phyloP scores from a whole-genome alignment of 768 basidiomycete genomes.

The Tubosaeta sp. region DNA sequence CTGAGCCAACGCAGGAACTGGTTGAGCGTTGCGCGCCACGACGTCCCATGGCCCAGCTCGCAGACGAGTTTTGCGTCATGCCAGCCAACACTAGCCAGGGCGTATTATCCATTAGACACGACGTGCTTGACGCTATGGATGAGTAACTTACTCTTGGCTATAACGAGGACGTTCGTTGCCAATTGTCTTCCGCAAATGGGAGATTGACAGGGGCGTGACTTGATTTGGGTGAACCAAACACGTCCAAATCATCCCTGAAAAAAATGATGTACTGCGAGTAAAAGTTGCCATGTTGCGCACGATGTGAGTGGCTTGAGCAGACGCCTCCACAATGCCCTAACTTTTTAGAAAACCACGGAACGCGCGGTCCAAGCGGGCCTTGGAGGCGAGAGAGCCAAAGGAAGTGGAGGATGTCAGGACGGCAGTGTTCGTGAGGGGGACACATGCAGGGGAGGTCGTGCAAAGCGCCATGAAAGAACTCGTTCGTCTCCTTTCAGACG shows the following conservation, averaged over 20 bases:
- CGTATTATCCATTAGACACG: too few species aligned
- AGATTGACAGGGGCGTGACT: background rate
- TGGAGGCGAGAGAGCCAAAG: slow-evolving; percentile 85
- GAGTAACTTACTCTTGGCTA: too few species aligned
- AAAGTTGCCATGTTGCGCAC: slow-evolving; percentile 24
- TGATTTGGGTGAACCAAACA: background rate
- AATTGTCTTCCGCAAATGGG: too few species aligned
- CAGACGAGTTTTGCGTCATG: background rate
- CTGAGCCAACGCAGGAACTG: too few species aligned
- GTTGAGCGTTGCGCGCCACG: background rate
- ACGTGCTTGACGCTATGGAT: too few species aligned
- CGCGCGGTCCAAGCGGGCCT: slow-evolving; percentile 86
- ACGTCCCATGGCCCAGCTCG: background rate
- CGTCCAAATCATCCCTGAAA: background rate
- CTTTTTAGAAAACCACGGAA: slow-evolving; percentile 81
- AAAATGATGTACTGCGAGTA: background rate
- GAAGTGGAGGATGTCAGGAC: slow-evolving; percentile 86
- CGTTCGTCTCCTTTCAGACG: slow-evolving; percentile 42
- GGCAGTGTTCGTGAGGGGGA: slow-evolving; percentile 87
- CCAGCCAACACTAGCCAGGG: too few species aligned
- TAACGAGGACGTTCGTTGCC: too few species aligned
- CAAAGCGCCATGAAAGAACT: slow-evolving; percentile 84
- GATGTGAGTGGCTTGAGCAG: slow-evolving; percentile 20
- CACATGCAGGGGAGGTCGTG: slow-evolving; percentile 77
- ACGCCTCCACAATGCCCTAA: background rate